A percentile compares a stretch with the other conserved stretches of the same genome.
phyloP scores from a whole-genome alignment of 2,329 filamentous ascomycete species.

The Lithohypha guttulata region DNA sequence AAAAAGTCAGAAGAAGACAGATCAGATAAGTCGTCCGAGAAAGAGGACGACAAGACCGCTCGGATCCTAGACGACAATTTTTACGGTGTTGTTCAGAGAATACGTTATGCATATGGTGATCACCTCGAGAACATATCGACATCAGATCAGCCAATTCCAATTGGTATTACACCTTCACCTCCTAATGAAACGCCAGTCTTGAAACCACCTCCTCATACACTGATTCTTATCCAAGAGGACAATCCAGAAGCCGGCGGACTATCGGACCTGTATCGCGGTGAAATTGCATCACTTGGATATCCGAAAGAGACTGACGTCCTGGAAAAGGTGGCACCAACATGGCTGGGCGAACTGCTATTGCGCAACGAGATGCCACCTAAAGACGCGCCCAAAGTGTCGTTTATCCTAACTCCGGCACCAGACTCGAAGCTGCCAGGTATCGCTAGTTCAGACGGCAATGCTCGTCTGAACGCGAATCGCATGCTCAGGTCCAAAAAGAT shows the following conservation, averaged over 20 bases:
- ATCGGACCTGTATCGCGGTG: conserved; percentile 84
- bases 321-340: conserved; percentile 77
- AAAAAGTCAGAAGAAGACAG: conserved; percentile 47
- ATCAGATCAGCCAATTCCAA: conserved; percentile 28
- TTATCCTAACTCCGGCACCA: conserved; percentile 61
- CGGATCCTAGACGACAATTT: conserved; percentile 37
- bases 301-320: conserved; percentile 61
- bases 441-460: conserved; percentile 64
- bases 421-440: conserved; percentile 65
- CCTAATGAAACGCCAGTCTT: conserved; percentile 37
- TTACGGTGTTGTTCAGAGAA: conserved; percentile 35
- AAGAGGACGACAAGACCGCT: conserved; percentile 34
- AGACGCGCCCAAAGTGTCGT: conserved; percentile 94
- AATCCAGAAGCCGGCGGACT: conserved; percentile 51
- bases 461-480: conserved; percentile 86
- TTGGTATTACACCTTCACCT: conserved; percentile 33
- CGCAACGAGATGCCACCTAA: conserved; percentile 72
- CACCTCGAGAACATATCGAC: conserved; percentile 26
- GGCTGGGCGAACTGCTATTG: conserved; percentile 81
- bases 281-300: conserved; percentile 62
- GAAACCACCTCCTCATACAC: conserved; percentile 39
- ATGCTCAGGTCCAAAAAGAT: conserved; percentile 97
- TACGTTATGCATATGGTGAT: conserved; percentile 37
- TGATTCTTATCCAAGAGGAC: conserved; percentile 56
- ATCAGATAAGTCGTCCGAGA: conserved; percentile 49